These are phyloP conservation scores for Neoconidiobolus thromboides DNA, from an alignment of 371 early-diverging fungal genomes.

Conservation along the genomic window DNA sequence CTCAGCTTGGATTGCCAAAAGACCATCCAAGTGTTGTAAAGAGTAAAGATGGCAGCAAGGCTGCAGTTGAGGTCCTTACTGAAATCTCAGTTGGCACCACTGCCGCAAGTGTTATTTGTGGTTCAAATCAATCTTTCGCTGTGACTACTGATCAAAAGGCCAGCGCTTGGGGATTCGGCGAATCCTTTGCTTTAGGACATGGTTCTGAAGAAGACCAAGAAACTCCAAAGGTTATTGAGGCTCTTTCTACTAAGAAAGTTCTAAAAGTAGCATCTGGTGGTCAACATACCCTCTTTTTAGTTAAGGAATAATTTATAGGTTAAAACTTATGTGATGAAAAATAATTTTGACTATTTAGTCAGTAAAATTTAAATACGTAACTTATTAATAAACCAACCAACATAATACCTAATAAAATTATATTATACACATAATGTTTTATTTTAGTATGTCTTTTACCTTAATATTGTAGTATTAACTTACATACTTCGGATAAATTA, in stretches of 20 bases:
- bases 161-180: conserved; percentile 79
- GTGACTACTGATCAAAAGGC: too few species aligned
- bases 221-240: conserved; percentile 23
- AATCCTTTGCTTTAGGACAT: conserved; percentile 50
- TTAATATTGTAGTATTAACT: too few species aligned
- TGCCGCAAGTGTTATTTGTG: conserved; percentile 51
- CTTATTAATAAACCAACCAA: too few species aligned
- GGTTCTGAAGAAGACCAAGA: conserved; percentile 45
- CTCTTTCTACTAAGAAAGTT: conserved; percentile 29
- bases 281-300: conserved; percentile 49
- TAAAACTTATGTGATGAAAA: too few species aligned
- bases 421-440: too few species aligned
- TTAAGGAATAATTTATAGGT: conserved; percentile 6
- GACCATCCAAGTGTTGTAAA: conserved; percentile 7
- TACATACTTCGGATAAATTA: too few species aligned
- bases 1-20: conserved; percentile 78
- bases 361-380: too few species aligned
- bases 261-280: conserved; percentile 48
- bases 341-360: too few species aligned
- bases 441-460: too few species aligned
- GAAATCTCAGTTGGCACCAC: conserved; percentile 67
- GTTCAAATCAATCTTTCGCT: not conserved
- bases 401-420: too few species aligned
- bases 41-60: conserved; percentile 10
- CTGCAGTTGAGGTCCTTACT: conserved; percentile 12